Percentiles rank a stretch among this genome's conserved stretches.
Evolutionary conservation across 225 moss, liverwort and hornwort genomes (phyloP).

Genomic region (Sphagnum contortum): DNA sequence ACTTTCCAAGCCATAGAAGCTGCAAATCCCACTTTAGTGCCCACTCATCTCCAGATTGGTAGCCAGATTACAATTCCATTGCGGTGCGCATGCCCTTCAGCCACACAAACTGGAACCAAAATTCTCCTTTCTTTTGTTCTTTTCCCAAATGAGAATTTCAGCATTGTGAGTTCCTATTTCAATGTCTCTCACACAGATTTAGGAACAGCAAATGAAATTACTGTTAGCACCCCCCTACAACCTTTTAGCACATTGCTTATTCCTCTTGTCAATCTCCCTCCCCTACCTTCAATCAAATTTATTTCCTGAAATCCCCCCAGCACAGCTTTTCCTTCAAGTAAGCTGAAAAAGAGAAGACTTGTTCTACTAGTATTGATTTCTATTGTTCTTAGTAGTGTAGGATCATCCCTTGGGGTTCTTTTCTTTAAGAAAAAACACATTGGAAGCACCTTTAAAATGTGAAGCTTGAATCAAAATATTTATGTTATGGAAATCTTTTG

Average conservation of each 20-base stretch:
- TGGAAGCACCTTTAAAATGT: too few relatives aligned
- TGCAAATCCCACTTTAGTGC: constrained; percentile 5
- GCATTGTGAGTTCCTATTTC: constrained; percentile 30
- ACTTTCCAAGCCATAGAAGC: constrained; percentile 6
- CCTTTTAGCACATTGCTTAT: constrained; percentile 46
- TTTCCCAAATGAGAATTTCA: constrained; percentile 18
- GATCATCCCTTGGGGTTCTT: too few relatives aligned
- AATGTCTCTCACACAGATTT: constrained; percentile 22
- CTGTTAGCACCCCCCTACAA: not conserved
- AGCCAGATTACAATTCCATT: constrained; percentile 14
- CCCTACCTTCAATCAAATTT: constrained; percentile 12
- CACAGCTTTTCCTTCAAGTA: too few relatives aligned
- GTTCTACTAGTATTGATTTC: too few relatives aligned
- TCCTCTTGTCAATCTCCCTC: constrained; percentile 33
- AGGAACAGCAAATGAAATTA: constrained; percentile 31
- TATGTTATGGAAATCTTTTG: too few relatives aligned
- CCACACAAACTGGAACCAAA: constrained; percentile 2
- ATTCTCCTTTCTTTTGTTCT: constrained; percentile 55
- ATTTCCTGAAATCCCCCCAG: not conserved
- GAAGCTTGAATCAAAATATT: too few relatives aligned
- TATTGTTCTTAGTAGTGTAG: too few relatives aligned
- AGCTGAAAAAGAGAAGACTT: too few relatives aligned
- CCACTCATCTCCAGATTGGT: constrained; percentile 5
- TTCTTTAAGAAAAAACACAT: too few relatives aligned
- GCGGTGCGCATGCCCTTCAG: constrained; percentile 34